These are phyloP conservation scores for Jamesozyma jinghongensis DNA, from an alignment of 805 yeast genomes.

Conservation along the genomic window DNA sequence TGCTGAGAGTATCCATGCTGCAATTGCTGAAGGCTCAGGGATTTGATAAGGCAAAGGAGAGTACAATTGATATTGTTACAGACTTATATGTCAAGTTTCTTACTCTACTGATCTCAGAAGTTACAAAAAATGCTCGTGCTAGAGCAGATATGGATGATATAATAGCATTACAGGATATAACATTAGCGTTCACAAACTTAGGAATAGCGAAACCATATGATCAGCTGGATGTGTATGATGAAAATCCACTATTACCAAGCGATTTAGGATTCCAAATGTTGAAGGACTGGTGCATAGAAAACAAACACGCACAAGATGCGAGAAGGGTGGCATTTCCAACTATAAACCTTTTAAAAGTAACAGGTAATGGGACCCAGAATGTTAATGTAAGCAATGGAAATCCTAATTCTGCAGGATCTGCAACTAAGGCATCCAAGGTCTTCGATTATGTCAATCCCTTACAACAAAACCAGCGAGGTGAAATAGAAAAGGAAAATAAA, in stretches of 20 bases:
- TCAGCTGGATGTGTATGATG: conserved; percentile 43
- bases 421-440: not conserved
- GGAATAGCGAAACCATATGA: conserved; percentile 55
- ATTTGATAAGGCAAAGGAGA: conserved; percentile 67
- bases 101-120: conserved; percentile 41
- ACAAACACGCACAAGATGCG: conserved; percentile 37
- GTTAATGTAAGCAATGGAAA: not conserved
- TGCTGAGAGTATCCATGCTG: conserved; percentile 41
- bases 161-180: conserved; percentile 50
- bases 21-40: conserved; percentile 69
- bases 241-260: conserved; percentile 36
- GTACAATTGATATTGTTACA: conserved; percentile 63
- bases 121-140: conserved; percentile 41
- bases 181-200: conserved; percentile 57
- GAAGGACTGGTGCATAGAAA: conserved; percentile 45
- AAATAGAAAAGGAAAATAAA: conserved; percentile 11
- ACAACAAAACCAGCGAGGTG: conserved; percentile 11
- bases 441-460: conserved; percentile 25
- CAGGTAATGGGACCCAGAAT: not conserved
- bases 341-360: not conserved
- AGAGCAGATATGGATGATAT: conserved; percentile 37
- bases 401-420: not conserved
- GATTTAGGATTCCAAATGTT: conserved; percentile 42
- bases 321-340: conserved; percentile 32
- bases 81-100: conserved; percentile 66